Evolutionary conservation across 805 yeast genomes (phyloP).

Genomic region (Yamadazyma takamatsuzukensis): DNA sequence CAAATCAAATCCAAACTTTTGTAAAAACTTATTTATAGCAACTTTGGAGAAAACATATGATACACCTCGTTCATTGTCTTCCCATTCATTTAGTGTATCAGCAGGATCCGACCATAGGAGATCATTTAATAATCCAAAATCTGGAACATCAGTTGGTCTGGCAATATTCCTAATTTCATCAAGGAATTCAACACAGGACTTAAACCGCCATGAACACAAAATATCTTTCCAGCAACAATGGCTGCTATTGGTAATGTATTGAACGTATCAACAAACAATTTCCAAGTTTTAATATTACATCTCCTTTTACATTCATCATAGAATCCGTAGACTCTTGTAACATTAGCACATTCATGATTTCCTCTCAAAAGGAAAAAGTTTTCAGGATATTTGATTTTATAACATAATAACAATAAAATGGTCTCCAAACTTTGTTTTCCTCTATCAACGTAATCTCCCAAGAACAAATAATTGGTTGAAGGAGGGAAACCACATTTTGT

Average conservation of each 20-base stretch:
- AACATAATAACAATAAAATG: constrained; percentile 78
- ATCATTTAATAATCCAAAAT: constrained; percentile 74
- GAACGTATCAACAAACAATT: constrained; percentile 87
- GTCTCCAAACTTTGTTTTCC: constrained; percentile 97
- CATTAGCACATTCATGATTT: constrained; percentile 96
- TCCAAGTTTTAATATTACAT: constrained; percentile 91
- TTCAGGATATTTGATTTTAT: constrained; percentile 95
- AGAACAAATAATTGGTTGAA: constrained; percentile 80
- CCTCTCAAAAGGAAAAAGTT: constrained; percentile 91
- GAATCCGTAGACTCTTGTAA: constrained; percentile 94
- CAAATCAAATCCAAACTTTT: constrained; percentile 72
- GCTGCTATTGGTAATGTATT: constrained; percentile 95
- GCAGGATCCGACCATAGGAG: constrained; percentile 85
- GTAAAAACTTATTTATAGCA: constrained; percentile 73
- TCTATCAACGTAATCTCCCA: constrained; percentile 97
- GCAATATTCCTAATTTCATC: constrained; percentile 73
- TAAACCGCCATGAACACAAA: constrained; percentile 85
- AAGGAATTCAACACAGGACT: constrained; percentile 69
- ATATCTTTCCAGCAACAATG: constrained; percentile 90
- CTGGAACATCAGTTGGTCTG: constrained; percentile 85
- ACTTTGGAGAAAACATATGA: constrained; percentile 76
- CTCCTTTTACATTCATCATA: constrained; percentile 97
- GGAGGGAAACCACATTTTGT: constrained; percentile 98
- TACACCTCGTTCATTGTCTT: constrained; percentile 82
- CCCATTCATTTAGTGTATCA: constrained; percentile 81